These are phyloP conservation scores for Alternaria tenuissima DNA, from an alignment of 2,329 filamentous ascomycete genomes.

Conservation along the genomic window DNA sequence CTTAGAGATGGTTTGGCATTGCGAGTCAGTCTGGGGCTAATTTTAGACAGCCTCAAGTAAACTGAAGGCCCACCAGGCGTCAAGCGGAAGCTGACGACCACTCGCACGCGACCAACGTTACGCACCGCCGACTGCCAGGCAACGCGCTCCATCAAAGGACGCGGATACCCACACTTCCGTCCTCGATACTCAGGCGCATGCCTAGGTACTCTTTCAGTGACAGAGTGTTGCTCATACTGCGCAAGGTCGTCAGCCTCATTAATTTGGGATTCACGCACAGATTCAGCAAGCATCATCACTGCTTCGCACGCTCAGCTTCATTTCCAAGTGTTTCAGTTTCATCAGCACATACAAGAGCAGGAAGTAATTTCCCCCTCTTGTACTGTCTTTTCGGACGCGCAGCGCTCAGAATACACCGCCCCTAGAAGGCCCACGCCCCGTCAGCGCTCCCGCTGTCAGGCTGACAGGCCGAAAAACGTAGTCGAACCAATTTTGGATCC, in stretches of 20 bases:
- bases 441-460: constrained; percentile 25
- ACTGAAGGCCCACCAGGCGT: constrained; percentile 14
- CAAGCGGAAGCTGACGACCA: constrained; percentile 11
- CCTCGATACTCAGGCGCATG: constrained; percentile 1
- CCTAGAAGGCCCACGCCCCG: constrained; percentile 15
- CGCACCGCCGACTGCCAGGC: constrained; percentile 1
- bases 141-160: neutral
- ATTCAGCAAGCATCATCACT: constrained; percentile 1
- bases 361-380: neutral
- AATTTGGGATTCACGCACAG: neutral
- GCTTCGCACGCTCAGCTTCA: neutral
- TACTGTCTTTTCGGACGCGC: neutral
- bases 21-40: constrained; percentile 10
- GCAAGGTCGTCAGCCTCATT: constrained; percentile 1
- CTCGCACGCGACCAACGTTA: constrained; percentile 3
- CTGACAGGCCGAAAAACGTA: constrained; percentile 16
- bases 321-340: constrained; percentile 4
- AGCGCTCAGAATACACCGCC: constrained; percentile 7
- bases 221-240: neutral
- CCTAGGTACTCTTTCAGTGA: neutral
- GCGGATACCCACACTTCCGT: constrained; percentile 13
- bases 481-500: constrained; percentile 1
- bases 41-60: constrained; percentile 24
- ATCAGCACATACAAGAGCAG: constrained; percentile 4
- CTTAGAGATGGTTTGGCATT: neutral